A percentile compares a stretch with the other conserved stretches of the same genome.
Evolutionary conservation across 164 flowering plant genomes (phyloP).

Genomic region (Platanus orientalis): DNA sequence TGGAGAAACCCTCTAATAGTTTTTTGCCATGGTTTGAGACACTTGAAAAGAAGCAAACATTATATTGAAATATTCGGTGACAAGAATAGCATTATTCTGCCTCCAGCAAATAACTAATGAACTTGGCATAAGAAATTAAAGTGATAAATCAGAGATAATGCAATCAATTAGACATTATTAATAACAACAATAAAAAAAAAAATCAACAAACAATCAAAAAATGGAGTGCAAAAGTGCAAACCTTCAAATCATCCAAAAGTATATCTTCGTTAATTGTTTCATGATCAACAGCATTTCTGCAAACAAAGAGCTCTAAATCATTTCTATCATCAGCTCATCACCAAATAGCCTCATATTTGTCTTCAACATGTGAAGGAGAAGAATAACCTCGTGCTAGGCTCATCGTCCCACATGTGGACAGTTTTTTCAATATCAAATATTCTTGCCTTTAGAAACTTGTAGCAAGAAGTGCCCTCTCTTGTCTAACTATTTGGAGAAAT

Average conservation of each 20-base stretch:
- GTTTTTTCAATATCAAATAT: slow-evolving; percentile 72
- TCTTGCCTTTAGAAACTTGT: slow-evolving; percentile 79
- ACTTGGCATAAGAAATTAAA: background rate
- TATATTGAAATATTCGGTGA: background rate
- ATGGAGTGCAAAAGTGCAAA: slow-evolving; percentile 12
- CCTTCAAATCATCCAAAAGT: slow-evolving; percentile 75
- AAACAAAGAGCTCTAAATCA: slow-evolving; percentile 57
- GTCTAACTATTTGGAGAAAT: background rate
- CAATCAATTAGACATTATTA: background rate
- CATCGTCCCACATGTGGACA: slow-evolving; percentile 65
- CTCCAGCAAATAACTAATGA: no score
- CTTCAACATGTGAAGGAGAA: slow-evolving; percentile 48
- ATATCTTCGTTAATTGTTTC: slow-evolving; percentile 47
- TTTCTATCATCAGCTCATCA: slow-evolving; percentile 29
- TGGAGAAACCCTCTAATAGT: slow-evolving; percentile 47
- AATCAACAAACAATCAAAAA: background rate
- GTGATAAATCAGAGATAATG: background rate
- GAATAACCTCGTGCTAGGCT: slow-evolving; percentile 52
- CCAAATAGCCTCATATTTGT: slow-evolving; percentile 44
- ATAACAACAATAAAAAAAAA: no score
- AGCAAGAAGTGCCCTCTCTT: slow-evolving; percentile 8
- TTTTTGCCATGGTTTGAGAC: slow-evolving; percentile 74
- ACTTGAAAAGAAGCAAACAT: slow-evolving; percentile 44
- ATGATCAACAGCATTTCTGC: slow-evolving; percentile 33
- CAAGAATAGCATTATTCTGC: background rate